Percentiles rank a stretch among this genome's conserved stretches.
phyloP scores from a whole-genome alignment of 2,329 filamentous ascomycete genomes.

The Triangularia verruculosa region DNA sequence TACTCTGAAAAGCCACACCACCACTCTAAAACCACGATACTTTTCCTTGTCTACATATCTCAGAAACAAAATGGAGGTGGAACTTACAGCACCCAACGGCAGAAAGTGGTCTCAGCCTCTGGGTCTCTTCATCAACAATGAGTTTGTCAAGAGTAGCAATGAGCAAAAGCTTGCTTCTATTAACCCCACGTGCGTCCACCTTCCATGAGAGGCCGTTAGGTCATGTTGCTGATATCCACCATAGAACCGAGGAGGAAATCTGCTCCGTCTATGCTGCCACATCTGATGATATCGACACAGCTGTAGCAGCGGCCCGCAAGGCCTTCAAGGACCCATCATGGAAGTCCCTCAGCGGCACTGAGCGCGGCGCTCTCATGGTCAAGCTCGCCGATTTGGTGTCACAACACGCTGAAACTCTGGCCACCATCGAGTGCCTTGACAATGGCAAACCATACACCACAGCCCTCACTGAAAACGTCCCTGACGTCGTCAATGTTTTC shows the following conservation, averaged over 20 bases:
- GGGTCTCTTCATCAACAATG: constrained; percentile 82
- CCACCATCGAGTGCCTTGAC: constrained; percentile 68
- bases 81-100: constrained; percentile 75
- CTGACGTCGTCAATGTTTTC: constrained; percentile 46
- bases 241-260: constrained; percentile 60
- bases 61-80: constrained; percentile 38
- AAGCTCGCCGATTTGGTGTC: constrained; percentile 69
- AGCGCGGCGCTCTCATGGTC: constrained; percentile 65
- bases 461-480: constrained; percentile 62
- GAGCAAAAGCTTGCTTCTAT: constrained; percentile 63
- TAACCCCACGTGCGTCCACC: constrained; percentile 55
- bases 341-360: constrained; percentile 64
- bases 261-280: constrained; percentile 67
- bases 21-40: constrained; percentile 6
- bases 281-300: constrained; percentile 63
- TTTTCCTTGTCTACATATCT: constrained; percentile 18
- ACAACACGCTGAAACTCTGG: constrained; percentile 52
- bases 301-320: constrained; percentile 65
- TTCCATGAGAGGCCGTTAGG: neutral
- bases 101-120: constrained; percentile 67
- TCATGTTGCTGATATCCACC: neutral
- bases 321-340: constrained; percentile 67
- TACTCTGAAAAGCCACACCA: neutral
- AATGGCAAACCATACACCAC: constrained; percentile 74
- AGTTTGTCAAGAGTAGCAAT: constrained; percentile 67